Evolutionary conservation across 2,329 filamentous ascomycete species (phyloP).

Genomic region (Clarireedia homoeocarpa): DNA sequence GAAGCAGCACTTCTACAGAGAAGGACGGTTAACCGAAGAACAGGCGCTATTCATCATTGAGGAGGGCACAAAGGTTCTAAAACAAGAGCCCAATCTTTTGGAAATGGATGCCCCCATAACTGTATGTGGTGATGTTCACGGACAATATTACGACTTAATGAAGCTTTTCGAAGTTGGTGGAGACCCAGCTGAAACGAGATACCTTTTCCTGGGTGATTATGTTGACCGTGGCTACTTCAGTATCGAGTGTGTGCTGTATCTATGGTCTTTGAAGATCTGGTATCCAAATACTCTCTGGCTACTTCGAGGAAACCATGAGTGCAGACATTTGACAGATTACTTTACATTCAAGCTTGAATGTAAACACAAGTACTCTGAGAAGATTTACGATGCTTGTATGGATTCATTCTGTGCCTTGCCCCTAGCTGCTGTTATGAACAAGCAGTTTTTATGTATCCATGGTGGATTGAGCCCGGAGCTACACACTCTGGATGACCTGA

Average conservation of each 20-base stretch:
- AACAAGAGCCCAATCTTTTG: constrained; percentile 85
- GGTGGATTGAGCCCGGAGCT: constrained; percentile 92
- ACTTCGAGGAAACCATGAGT: constrained; percentile 96
- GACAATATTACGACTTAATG: constrained; percentile 99
- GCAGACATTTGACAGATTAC: constrained; percentile 97
- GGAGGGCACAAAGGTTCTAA: constrained; percentile 79
- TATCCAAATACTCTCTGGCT: constrained; percentile 97
- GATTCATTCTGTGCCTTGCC: constrained; percentile 94
- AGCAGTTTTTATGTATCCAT: constrained; percentile 98
- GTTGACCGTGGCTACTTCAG: constrained; percentile 98
- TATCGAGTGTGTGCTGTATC: constrained; percentile 96
- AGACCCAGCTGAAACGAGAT: constrained; percentile 90
- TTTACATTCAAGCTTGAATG: constrained; percentile 99
- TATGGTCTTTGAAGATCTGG: constrained; percentile 98
- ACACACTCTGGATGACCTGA: constrained; percentile 90
- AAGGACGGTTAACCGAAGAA: constrained; percentile 93
- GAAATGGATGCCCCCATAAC: constrained; percentile 99
- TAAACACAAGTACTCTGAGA: constrained; percentile 98
- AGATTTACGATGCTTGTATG: constrained; percentile 95
- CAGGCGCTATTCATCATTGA: constrained; percentile 94
- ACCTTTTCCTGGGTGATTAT: constrained; percentile 96
- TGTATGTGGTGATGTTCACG: constrained; percentile 95
- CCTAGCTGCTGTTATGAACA: constrained; percentile 97
- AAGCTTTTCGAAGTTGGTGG: constrained; percentile 98
- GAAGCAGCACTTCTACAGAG: constrained; percentile 97